Evolutionary conservation across 768 basidiomycete species (phyloP), one percentile per base, ranked within the genome.

Genomic region (Cystobasidium tubakii): DNA sequence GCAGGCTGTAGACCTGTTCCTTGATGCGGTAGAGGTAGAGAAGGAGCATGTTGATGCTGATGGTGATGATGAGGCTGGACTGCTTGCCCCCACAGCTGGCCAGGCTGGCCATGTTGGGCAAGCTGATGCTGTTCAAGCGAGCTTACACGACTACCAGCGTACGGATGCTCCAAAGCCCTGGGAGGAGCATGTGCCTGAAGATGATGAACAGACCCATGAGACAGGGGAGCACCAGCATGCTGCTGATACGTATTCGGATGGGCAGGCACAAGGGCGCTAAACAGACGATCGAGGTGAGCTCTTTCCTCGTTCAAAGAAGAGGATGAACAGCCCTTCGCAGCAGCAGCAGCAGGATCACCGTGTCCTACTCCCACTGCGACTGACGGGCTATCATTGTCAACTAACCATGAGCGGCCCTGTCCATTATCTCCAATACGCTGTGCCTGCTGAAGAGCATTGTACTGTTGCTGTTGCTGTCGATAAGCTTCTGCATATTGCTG

Each of bases 241-340:
- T 50, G 46, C 12, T 50, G 46, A n/a, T 50, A n/a, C n/a, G 46
- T n/a, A 19, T 50, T 15, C 46, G 57, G 57, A 29, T 60, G 57
- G 12, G 57, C 57, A 34, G 57, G 25, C 10, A 27, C 23, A 57
- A 71, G 69, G n/a, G 50, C 69, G 55, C 69, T 71, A 60, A 71
- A 71, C n/a, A 71, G 69, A 71, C 69, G 69, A 71, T 57, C 54
- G 33, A 71, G 69, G 55, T 71, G 69, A 71, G 69, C 69, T 42
- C 63, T 39, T 39, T 65, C 63, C 25, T 39, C 63, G 27, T 27
- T 60, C 57, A 29, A 34, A 9, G 46, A 50, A 50, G 46, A 50
- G 46, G 46, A 50, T 50, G 46, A 50, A 50, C 46, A 50, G n/a
- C 46, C 46, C 46, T 50, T 3, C 12, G 46, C 46, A 50, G 46